Base-by-base conservation (phyloP, 768 basidiomycete species). In the Tylopilus sp. region DNA sequence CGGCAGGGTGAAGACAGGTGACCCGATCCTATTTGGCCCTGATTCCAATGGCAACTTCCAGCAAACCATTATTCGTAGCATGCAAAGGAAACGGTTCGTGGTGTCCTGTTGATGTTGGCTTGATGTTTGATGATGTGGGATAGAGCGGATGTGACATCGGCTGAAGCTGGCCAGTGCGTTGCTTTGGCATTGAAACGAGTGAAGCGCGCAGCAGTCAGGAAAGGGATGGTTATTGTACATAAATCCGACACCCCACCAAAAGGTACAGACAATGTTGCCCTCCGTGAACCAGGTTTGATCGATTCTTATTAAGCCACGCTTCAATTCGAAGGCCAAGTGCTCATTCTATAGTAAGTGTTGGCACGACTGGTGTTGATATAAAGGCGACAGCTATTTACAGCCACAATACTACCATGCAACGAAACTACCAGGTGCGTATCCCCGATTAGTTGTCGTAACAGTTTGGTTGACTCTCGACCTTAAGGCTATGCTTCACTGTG, bases 121-220 rank as follows among this genome's bases (percentile, higher is more conserved):
- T 28, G 46, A 50, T 19, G 12, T 24, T 45, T 59, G 54, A 54
- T 48, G 8, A 22, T n/a, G 11, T 48, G 42, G 25, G 24, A 48
- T 56, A 88, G 94, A 30, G 93, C 89, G 21, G 78, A 86, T 49
- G 92, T 99, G 3, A 76, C 77, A 16, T 78, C 79, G 14, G 97
- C 92, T 0, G 95, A 98, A 62, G 97, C 97, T 7, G 97, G 97
- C 3, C 97, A 99, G 72, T 92, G 90, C 45, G 94, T 99, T 19
- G 90, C 91, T 9, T 76, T 97, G 49, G 97, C 96, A 4, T 72
- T 99, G 26, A 99, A 98, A 75, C 81, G 92, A 41, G 86, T 97
- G 53, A 79, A 87, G 50, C 76, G 91, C 49, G 80, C 84, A 9
- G 82, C 85, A 21, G 84, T 98, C 10, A 77, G 96, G 54, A 98